A percentile compares a stretch with the other conserved stretches of the same genome.
These are phyloP conservation scores for Candida glaebosa DNA, from an alignment of 805 yeast genomes.

Conservation along the genomic window DNA sequence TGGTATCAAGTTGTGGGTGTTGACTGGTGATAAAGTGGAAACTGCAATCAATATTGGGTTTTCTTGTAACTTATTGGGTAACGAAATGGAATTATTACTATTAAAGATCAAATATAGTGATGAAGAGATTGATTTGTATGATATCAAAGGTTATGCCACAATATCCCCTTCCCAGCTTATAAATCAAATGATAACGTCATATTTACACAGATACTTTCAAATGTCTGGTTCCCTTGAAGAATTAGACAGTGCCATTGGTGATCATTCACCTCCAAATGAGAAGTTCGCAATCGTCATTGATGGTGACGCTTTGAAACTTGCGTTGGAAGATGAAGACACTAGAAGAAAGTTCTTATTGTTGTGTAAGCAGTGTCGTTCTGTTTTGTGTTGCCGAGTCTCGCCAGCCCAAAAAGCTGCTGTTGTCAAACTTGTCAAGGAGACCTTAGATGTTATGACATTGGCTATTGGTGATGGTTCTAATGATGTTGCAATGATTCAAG, in stretches of 20 bases:
- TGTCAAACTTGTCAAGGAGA: slow-evolving; percentile 70
- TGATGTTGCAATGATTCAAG: slow-evolving; percentile 89
- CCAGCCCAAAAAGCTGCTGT: slow-evolving; percentile 88
- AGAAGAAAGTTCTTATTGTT: slow-evolving; percentile 61
- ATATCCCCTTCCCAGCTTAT: slow-evolving; percentile 36
- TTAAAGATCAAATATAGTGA: slow-evolving; percentile 36
- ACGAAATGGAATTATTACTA: slow-evolving; percentile 71
- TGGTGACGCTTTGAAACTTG: slow-evolving; percentile 66
- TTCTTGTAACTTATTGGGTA: slow-evolving; percentile 73
- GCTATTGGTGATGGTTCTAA: slow-evolving; percentile 90
- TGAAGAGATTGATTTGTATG: slow-evolving; percentile 22
- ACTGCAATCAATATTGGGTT: slow-evolving; percentile 87
- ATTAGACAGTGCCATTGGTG: slow-evolving; percentile 45
- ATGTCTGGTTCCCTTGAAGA: slow-evolving; percentile 60
- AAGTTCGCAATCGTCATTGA: slow-evolving; percentile 71
- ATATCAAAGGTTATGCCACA: slow-evolving; percentile 15
- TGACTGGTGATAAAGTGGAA: slow-evolving; percentile 87
- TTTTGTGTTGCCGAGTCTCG: slow-evolving; percentile 82
- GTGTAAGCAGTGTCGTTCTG: slow-evolving; percentile 79
- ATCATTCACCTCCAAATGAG: slow-evolving; percentile 66
- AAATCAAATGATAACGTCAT: slow-evolving; percentile 47
- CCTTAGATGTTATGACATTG: slow-evolving; percentile 75
- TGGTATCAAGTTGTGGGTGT: slow-evolving; percentile 81
- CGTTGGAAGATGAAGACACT: slow-evolving; percentile 36
- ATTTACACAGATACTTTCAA: slow-evolving; percentile 51